Evolutionary conservation across 1,139 yeast species (phyloP).

Genomic region (Candida neerlandica): DNA sequence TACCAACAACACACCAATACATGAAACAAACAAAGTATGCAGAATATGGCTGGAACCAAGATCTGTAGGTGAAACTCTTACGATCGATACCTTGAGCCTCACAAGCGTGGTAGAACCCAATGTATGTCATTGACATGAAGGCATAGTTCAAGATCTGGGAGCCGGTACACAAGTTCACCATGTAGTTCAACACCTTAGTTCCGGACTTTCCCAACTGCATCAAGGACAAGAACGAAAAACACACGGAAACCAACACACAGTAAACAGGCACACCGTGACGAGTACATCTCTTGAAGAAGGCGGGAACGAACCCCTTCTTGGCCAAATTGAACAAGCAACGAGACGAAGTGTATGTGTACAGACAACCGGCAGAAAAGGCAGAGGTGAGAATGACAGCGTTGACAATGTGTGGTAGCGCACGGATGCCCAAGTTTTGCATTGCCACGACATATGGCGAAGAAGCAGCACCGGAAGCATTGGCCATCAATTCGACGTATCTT

Average conservation of each 20-base stretch:
- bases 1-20: slow-evolving; percentile 34
- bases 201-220: slow-evolving; percentile 28
- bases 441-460: slow-evolving; percentile 51
- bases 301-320: slow-evolving; percentile 43
- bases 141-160: slow-evolving; percentile 29
- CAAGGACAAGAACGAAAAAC: slow-evolving; percentile 31
- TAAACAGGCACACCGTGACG: slow-evolving; percentile 18
- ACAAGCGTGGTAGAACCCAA: slow-evolving; percentile 22
- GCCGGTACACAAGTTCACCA: slow-evolving; percentile 30
- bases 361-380: slow-evolving; percentile 49
- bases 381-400: slow-evolving; percentile 32
- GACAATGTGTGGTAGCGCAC: slow-evolving; percentile 43
- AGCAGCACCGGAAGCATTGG: slow-evolving; percentile 28
- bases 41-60: slow-evolving; percentile 29
- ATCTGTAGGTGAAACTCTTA: slow-evolving; percentile 34
- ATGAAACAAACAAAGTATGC: slow-evolving; percentile 40
- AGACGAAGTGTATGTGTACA: slow-evolving; percentile 47
- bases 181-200: slow-evolving; percentile 30
- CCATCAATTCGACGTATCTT: slow-evolving; percentile 27
- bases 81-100: slow-evolving; percentile 43
- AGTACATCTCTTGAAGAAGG: slow-evolving; percentile 39
- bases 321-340: slow-evolving; percentile 46
- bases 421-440: slow-evolving; percentile 41
- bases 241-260: slow-evolving; percentile 31
- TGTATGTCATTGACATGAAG: slow-evolving; percentile 35